Evolutionary conservation across 495 filamentous ascomycete species (phyloP).

Genomic region (Aspergillus sclerotioniger): DNA sequence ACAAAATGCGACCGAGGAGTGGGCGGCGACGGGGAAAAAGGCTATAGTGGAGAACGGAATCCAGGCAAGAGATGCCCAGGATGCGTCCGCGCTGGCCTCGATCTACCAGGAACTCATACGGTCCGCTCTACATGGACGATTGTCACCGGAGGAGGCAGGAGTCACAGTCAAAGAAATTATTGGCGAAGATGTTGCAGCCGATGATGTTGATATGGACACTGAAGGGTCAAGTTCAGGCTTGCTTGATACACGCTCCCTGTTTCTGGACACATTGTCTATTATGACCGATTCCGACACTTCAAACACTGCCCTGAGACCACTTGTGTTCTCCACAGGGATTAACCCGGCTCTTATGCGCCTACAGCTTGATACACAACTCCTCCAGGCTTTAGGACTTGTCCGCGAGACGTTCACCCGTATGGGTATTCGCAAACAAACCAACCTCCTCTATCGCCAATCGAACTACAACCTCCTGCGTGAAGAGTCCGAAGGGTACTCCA

Average conservation of each 20-base stretch:
- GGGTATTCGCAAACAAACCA: constrained; percentile 84
- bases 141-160: constrained; percentile 69
- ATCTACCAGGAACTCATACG: constrained; percentile 84
- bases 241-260: constrained; percentile 65
- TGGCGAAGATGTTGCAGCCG: constrained; percentile 47
- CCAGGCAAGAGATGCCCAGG: constrained; percentile 60
- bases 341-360: constrained; percentile 71
- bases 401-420: constrained; percentile 80
- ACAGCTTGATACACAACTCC: constrained; percentile 72
- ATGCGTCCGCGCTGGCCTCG: constrained; percentile 61
- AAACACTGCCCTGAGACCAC: constrained; percentile 43
- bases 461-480: constrained; percentile 96
- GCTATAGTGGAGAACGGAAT: constrained; percentile 45
- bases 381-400: constrained; percentile 74
- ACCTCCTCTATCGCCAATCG: constrained; percentile 87
- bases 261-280: constrained; percentile 78
- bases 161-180: constrained; percentile 71
- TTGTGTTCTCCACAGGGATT: constrained; percentile 70
- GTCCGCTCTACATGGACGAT: constrained; percentile 64
- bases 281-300: constrained; percentile 63
- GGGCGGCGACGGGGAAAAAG: constrained; percentile 49
- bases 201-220: constrained; percentile 37
- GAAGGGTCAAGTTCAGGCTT: constrained; percentile 26
- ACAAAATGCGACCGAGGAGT: constrained; percentile 44
- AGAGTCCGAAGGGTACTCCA: constrained; percentile 92